phyloP scores from a whole-genome alignment of 1,284 basidiomycete genomes.

The Cutaneotrichosporon cyanovorans region DNA sequence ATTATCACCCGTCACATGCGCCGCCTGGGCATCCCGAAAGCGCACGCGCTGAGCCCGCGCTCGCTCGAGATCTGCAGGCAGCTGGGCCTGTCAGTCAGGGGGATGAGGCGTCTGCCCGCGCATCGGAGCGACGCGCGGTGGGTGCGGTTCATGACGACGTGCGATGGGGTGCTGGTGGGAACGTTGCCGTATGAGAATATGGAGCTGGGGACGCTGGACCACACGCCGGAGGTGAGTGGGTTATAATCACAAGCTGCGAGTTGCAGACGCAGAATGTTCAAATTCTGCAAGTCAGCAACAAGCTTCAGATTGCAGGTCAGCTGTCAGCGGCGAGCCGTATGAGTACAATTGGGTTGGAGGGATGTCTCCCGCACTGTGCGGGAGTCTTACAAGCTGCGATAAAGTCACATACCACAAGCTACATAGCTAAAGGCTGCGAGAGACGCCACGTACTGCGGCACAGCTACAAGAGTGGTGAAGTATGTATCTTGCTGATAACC shows the following conservation, averaged over 20 bases:
- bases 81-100: conserved; percentile 13
- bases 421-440: no score
- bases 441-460: background rate
- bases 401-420: no score
- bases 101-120: conserved; percentile 17
- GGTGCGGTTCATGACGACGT: conserved; percentile 22
- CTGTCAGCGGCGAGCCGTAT: no score
- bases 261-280: no score
- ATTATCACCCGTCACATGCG: conserved; percentile 19
- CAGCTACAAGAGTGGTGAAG: no score
- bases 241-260: no score
- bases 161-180: conserved; percentile 18
- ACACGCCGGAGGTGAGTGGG: conserved; percentile 21
- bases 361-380: no score
- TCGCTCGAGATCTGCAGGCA: conserved; percentile 24
- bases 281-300: no score
- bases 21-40: conserved; percentile 23
- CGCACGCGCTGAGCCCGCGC: conserved; percentile 21
- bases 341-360: no score
- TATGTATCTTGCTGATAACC: background rate
- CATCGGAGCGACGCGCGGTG: conserved; percentile 18
- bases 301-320: no score
- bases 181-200: conserved; percentile 22
- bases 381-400: no score
- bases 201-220: conserved; percentile 15